These are phyloP conservation scores for Botrytis fabae DNA, from an alignment of 2,329 filamentous ascomycete species.

Conservation along the genomic window DNA sequence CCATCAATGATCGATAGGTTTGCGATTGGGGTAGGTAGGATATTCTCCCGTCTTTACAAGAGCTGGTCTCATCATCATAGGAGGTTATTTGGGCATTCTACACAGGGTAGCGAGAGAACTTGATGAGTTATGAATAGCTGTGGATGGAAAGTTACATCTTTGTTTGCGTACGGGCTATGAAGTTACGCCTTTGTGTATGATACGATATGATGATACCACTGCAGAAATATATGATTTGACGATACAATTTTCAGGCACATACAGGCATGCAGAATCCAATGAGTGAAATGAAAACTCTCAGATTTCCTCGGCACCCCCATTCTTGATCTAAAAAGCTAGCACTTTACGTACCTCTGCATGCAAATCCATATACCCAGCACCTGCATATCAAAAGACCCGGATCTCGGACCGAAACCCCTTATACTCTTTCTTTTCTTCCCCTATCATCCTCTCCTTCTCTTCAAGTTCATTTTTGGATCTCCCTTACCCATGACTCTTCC, in stretches of 20 bases:
- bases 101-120: background rate
- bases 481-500: background rate
- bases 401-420: background rate
- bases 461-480: background rate
- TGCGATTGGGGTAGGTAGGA: background rate
- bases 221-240: background rate
- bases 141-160: background rate
- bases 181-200: background rate
- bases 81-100: background rate
- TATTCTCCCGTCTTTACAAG: background rate
- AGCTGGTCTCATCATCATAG: background rate
- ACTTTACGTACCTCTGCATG: background rate
- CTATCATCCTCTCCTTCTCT: background rate
- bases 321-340: background rate
- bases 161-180: background rate
- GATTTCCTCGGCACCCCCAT: background rate
- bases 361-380: background rate
- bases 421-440: rapidly evolving
- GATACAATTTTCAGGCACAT: background rate
- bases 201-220: constrained; percentile 8
- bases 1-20: constrained; percentile 8
- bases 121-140: background rate
- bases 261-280: background rate
- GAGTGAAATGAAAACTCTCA: no score
- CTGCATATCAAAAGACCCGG: background rate